Percentiles rank a stretch among this genome's conserved stretches.
Evolutionary conservation across 1,284 basidiomycete species (phyloP).

Genomic region (Irpex sp.): DNA sequence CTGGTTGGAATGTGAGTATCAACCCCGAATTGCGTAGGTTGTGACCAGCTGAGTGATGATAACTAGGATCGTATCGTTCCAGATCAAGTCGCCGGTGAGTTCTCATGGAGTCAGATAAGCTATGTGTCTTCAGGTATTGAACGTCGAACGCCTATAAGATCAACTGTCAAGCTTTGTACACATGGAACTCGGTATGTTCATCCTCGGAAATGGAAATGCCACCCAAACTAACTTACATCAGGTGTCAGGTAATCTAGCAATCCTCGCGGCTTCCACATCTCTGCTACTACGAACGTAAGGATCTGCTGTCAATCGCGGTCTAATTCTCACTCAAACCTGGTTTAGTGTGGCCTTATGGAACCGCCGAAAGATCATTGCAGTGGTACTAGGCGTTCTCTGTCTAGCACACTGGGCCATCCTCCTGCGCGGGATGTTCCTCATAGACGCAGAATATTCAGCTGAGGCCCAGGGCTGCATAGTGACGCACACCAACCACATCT

Average conservation of each 20-base stretch:
- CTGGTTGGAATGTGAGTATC: constrained; percentile 54
- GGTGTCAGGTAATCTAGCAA: constrained; percentile 64
- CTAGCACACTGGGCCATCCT: constrained; percentile 63
- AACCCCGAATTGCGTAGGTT: background rate
- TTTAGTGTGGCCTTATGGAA: constrained; percentile 68
- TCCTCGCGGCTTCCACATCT: constrained; percentile 60
- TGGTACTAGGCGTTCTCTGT: constrained; percentile 49
- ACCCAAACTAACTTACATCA: constrained; percentile 19
- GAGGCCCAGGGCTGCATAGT: constrained; percentile 42
- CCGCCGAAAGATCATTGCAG: constrained; percentile 44
- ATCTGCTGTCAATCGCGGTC: background rate
- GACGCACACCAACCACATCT: constrained; percentile 44
- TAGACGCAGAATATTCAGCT: constrained; percentile 50
- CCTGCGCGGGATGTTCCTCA: constrained; percentile 66
- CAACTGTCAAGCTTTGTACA: constrained; percentile 63
- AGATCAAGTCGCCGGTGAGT: constrained; percentile 41
- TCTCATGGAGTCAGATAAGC: background rate
- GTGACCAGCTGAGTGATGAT: background rate
- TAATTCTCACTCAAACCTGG: background rate
- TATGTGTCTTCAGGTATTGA: background rate
- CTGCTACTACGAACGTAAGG: constrained; percentile 68
- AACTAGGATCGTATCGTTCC: constrained; percentile 53
- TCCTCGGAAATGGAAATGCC: background rate
- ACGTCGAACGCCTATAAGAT: constrained; percentile 36
- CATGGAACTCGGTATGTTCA: constrained; percentile 57